These are phyloP conservation scores for Fusarium decemcellulare DNA, from an alignment of 2,329 filamentous ascomycete species.

Conservation along the genomic window DNA sequence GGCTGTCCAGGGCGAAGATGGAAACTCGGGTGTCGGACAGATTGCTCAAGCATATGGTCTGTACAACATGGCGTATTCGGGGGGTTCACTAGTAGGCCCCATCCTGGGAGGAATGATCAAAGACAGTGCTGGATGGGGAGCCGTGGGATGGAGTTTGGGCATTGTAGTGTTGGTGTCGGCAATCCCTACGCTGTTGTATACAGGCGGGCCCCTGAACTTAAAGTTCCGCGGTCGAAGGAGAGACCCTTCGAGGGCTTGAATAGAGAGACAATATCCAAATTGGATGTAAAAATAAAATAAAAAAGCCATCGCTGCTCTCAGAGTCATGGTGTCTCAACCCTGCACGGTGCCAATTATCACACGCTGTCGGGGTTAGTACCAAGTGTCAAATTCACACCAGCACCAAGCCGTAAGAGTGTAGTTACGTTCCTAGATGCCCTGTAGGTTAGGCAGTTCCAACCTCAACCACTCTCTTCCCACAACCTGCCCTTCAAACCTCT, in stretches of 20 bases:
- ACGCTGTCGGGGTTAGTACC: too few relatives aligned
- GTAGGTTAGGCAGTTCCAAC: constrained; percentile 19
- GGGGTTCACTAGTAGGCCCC: constrained; percentile 51
- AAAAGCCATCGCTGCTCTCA: neutral
- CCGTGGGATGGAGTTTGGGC: constrained; percentile 51
- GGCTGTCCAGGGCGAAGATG: constrained; percentile 45
- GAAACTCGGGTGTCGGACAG: constrained; percentile 42
- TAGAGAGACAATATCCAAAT: neutral
- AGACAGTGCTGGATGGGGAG: constrained; percentile 50
- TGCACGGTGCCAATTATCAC: neutral
- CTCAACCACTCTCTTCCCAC: constrained; percentile 9
- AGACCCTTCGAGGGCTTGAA: neutral
- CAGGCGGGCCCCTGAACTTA: constrained; percentile 45
- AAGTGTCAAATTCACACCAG: neutral
- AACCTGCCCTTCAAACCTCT: constrained; percentile 2
- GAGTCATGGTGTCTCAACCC: neutral
- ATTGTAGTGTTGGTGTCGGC: constrained; percentile 48
- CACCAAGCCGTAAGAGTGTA: constrained; percentile 38
- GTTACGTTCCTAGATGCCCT: neutral
- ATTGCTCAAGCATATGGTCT: constrained; percentile 54
- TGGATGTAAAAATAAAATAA: neutral
- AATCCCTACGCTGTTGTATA: constrained; percentile 47
- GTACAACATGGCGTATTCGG: constrained; percentile 54
- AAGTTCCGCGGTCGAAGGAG: constrained; percentile 45
- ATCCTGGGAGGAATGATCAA: constrained; percentile 53